These are phyloP conservation scores for Astraeus odoratus DNA, from an alignment of 768 basidiomycete species.

Conservation along the genomic window DNA sequence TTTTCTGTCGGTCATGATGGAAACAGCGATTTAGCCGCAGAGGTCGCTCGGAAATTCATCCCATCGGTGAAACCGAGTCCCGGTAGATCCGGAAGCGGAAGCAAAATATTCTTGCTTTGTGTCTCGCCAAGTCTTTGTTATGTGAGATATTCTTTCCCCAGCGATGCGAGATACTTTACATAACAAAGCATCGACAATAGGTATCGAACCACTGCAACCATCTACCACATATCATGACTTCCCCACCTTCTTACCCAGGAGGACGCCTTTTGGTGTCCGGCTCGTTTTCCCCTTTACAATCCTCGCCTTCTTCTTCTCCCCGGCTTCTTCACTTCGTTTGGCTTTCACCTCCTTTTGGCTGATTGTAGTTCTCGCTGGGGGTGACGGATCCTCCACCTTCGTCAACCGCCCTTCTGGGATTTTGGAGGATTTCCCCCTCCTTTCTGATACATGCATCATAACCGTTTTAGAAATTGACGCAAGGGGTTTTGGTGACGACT, in stretches of 20 bases:
- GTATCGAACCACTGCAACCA: not conserved
- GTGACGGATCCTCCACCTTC: slow-evolving; percentile 5
- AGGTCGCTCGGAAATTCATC: not conserved
- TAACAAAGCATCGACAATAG: too few relatives aligned
- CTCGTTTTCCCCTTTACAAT: slow-evolving; percentile 29
- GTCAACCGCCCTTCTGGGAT: slow-evolving; percentile 4
- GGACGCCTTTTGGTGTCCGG: slow-evolving; percentile 47
- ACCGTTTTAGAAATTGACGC: not conserved
- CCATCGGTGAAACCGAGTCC: not conserved
- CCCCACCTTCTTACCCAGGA: slow-evolving; percentile 48
- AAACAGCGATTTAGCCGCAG: not conserved
- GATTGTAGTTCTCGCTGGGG: slow-evolving; percentile 13
- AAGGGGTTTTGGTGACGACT: not conserved
- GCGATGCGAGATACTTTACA: too few relatives aligned
- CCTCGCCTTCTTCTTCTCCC: slow-evolving; percentile 56
- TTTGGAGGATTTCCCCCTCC: slow-evolving; percentile 2
- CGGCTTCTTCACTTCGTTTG: slow-evolving; percentile 37
- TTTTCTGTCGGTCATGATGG: slow-evolving; percentile 13
- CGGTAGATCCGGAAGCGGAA: not conserved
- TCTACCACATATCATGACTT: slow-evolving; percentile 16
- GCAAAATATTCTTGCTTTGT: too few relatives aligned
- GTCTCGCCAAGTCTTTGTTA: too few relatives aligned
- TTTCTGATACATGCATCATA: slow-evolving; percentile 10
- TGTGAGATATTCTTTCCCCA: too few relatives aligned
- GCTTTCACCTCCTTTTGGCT: slow-evolving; percentile 45